These are phyloP conservation scores for Jatropha podagrica DNA, from an alignment of 441 rosid genomes.

Conservation along the genomic window DNA sequence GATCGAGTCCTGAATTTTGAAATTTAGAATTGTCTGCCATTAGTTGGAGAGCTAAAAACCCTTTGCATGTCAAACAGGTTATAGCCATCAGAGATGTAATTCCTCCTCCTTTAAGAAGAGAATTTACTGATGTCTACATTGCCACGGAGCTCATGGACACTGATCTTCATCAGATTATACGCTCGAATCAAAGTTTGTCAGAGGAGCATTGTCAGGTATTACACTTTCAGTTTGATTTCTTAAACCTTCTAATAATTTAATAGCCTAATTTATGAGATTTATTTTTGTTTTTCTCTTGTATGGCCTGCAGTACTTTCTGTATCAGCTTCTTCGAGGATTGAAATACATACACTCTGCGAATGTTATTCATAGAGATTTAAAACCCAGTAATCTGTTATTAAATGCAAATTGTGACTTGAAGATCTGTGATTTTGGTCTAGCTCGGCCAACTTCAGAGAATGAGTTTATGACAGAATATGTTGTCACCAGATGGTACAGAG, in stretches of 20 bases:
- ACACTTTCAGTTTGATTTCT: constrained; percentile 1
- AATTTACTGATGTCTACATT: constrained; percentile 83
- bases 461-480: constrained; percentile 97
- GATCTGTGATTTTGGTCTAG: constrained; percentile 95
- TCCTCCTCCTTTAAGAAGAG: constrained; percentile 88
- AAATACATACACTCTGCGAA: constrained; percentile 97
- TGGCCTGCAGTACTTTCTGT: constrained; percentile 77
- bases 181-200: constrained; percentile 84
- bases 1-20: neutral
- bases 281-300: constrained; percentile 1
- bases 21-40: neutral
- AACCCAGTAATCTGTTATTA: constrained; percentile 85
- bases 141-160: constrained; percentile 93
- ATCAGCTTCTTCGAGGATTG: constrained; percentile 90
- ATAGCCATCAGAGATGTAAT: constrained; percentile 79
- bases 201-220: constrained; percentile 97
- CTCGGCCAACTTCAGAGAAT: constrained; percentile 64
- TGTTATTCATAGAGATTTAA: constrained; percentile 89
- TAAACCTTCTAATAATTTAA: neutral
- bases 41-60: neutral
- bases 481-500: constrained; percentile 95
- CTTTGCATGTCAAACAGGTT: constrained; percentile 49
- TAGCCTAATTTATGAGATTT: neutral
- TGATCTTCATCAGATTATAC: constrained; percentile 92
- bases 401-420: constrained; percentile 93